Evolutionary conservation across 208 protist species (phyloP).

Genomic region (Trichomonas gallinae): DNA sequence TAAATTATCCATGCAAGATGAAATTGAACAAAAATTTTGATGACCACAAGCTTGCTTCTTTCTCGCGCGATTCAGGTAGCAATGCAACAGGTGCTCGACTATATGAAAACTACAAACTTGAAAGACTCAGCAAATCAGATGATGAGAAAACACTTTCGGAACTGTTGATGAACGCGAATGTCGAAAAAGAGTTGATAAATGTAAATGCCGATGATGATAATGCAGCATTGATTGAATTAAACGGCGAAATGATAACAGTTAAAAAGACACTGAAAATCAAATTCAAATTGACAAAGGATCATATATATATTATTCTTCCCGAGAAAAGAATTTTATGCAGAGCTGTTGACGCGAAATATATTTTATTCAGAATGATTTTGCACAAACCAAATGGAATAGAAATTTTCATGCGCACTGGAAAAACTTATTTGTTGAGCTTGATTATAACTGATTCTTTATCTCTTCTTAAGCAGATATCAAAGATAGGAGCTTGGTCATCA

Average conservation of each 20-base stretch:
- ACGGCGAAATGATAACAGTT: neutral
- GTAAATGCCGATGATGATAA: neutral
- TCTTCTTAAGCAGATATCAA: neutral
- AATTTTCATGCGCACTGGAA: neutral
- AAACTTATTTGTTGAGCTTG: neutral
- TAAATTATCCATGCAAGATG: neutral
- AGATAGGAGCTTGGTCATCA: neutral
- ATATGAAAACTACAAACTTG: neutral
- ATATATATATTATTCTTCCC: neutral
- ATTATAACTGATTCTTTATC: neutral
- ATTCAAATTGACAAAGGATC: neutral
- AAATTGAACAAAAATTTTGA: neutral
- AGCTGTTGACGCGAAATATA: neutral
- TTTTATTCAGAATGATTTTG: neutral
- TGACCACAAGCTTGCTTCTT: neutral
- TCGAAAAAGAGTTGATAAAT: neutral
- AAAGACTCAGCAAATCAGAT: neutral
- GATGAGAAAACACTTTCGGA: too few relatives aligned
- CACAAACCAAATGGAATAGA: neutral
- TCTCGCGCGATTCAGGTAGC: neutral
- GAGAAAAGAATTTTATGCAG: neutral
- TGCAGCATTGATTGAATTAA: neutral
- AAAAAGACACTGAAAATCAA: neutral
- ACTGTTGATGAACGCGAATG: too few relatives aligned
- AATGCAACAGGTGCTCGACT: neutral